phyloP scores from a whole-genome alignment of 805 yeast genomes.

The Candida patagonica region DNA sequence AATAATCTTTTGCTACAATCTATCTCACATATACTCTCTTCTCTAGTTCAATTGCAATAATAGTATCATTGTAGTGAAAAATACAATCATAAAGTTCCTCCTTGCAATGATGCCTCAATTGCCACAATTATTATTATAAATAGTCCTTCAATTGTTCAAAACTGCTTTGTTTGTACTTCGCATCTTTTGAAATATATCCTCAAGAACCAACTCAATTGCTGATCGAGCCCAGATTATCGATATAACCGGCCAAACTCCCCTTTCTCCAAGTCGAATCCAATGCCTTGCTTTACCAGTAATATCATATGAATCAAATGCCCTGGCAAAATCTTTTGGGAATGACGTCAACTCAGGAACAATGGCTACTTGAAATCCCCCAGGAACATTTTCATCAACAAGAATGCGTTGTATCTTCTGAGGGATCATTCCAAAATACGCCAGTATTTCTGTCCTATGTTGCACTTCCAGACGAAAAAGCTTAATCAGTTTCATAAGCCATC shows the following conservation, averaged over 20 bases:
- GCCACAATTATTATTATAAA: too few relatives aligned
- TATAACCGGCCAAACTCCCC: constrained; percentile 86
- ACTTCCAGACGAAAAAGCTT: constrained; percentile 65
- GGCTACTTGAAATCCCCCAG: constrained; percentile 75
- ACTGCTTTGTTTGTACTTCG: too few relatives aligned
- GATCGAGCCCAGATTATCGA: constrained; percentile 82
- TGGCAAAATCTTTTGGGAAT: constrained; percentile 57
- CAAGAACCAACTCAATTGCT: constrained; percentile 80
- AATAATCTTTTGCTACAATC: neutral
- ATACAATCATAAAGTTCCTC: neutral
- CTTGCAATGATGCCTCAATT: neutral
- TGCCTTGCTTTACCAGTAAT: constrained; percentile 67
- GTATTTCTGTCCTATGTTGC: constrained; percentile 71
- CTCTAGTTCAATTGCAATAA: neutral
- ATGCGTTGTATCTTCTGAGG: constrained; percentile 62
- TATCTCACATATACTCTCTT: too few relatives aligned
- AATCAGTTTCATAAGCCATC: constrained; percentile 35
- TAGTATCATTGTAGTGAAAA: neutral
- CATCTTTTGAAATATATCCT: constrained; percentile 48
- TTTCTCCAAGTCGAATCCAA: constrained; percentile 86
- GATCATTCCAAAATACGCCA: constrained; percentile 70
- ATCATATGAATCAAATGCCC: constrained; percentile 69
- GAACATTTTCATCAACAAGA: constrained; percentile 81
- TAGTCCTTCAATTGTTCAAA: too few relatives aligned
- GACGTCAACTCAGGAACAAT: constrained; percentile 81